Evolutionary conservation across 371 early-diverging fungal genomes (phyloP).

Genomic region (Parasitella parasitica): DNA sequence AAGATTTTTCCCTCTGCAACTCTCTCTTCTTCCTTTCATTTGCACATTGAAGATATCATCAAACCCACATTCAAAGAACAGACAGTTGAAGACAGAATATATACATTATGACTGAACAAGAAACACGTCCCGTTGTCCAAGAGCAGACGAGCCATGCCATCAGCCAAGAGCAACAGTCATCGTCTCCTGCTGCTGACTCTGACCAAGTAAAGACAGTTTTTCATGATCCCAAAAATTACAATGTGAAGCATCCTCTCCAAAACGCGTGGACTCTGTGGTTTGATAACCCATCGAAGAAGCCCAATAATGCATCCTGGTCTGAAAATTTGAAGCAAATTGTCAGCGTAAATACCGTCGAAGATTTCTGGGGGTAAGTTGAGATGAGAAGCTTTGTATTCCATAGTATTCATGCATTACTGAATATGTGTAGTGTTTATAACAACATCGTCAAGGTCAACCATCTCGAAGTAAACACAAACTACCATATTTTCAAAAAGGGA

Average conservation of each 20-base stretch:
- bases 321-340: slow-evolving; percentile 85
- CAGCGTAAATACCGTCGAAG: slow-evolving; percentile 88
- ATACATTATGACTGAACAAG: slow-evolving; percentile 21
- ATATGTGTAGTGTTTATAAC: slow-evolving; percentile 62
- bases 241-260: slow-evolving; percentile 88
- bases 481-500: slow-evolving; percentile 94
- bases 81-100: neutral
- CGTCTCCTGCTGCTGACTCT: slow-evolving; percentile 30
- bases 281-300: slow-evolving; percentile 82
- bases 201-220: slow-evolving; percentile 64
- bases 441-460: slow-evolving; percentile 76
- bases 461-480: slow-evolving; percentile 79
- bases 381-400: too few species aligned
- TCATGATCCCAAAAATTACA: slow-evolving; percentile 68
- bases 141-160: neutral
- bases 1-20: too few species aligned
- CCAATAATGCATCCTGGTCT: slow-evolving; percentile 80
- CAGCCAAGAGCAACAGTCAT: neutral
- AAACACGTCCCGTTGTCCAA: slow-evolving; percentile 23
- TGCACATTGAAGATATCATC: too few species aligned
- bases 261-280: slow-evolving; percentile 93
- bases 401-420: neutral
- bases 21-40: neutral
- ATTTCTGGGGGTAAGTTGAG: slow-evolving; percentile 87
- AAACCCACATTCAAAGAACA: too few species aligned